Percentiles rank a stretch among this genome's conserved stretches.
Conservation (phyloP, 345 rosid species). For the Populus euphratica region DNA sequence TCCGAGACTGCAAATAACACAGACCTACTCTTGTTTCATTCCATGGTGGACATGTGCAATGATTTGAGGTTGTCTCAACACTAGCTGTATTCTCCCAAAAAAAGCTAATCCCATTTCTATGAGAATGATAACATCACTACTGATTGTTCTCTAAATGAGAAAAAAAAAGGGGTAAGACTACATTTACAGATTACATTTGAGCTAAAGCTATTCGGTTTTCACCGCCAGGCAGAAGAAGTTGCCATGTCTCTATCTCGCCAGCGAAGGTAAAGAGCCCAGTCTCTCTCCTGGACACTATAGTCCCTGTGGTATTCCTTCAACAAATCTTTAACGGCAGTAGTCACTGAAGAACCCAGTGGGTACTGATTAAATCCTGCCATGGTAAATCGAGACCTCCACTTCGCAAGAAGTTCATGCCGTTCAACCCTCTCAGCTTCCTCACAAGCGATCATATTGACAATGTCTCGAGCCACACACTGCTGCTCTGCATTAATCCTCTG, state of each 20-base stretch:
- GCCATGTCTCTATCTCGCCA: slow-evolving; percentile 73
- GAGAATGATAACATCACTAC: not conserved
- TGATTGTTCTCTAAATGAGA: not conserved
- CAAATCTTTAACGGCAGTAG: slow-evolving; percentile 37
- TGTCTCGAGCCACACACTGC: slow-evolving; percentile 82
- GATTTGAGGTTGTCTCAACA: not conserved
- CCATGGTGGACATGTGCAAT: slow-evolving; percentile 3
- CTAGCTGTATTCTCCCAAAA: not conserved
- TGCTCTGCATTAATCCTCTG: slow-evolving; percentile 75
- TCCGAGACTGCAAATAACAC: not conserved
- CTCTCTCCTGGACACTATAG: slow-evolving; percentile 46
- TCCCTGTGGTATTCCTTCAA: slow-evolving; percentile 45
- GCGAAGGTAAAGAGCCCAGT: slow-evolving; percentile 56
- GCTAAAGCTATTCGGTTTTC: slow-evolving; percentile 14
- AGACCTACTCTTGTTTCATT: not conserved
- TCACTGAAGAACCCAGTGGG: slow-evolving; percentile 37
- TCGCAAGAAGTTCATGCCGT: slow-evolving; percentile 69
- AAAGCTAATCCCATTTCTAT: not conserved
- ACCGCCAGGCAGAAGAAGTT: slow-evolving; percentile 70
- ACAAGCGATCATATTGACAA: slow-evolving; percentile 82
- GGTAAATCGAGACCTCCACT: slow-evolving; percentile 59
- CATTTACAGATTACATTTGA: slow-evolving; percentile 19
- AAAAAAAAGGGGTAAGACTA: not conserved
- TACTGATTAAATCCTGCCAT: slow-evolving; percentile 67
- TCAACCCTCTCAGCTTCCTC: slow-evolving; percentile 78